Base-by-base conservation (phyloP, 2,329 filamentous ascomycete genomes). In the Penicillium sp. region DNA sequence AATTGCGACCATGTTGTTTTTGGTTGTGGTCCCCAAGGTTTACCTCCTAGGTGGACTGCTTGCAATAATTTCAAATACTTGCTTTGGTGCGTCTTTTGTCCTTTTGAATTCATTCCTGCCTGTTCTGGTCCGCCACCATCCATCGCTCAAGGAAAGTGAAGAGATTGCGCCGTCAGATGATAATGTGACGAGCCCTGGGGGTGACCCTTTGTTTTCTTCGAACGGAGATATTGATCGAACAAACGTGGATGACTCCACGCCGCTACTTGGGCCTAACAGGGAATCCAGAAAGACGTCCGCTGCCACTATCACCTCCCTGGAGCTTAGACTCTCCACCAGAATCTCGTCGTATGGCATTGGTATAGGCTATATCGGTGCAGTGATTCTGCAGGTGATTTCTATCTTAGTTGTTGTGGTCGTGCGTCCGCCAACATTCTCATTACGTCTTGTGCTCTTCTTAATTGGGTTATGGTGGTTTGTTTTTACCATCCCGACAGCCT, bases 101-200 rank as follows among this genome's bases (percentile, higher is more conserved):
- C 82, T 99, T 13, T 79, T 99, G 44, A 99, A 99, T 76, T 96
- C 92, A 0, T 99, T 97, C 68, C 79, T 99, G 42, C 94, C 94
- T 0, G 79, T 99, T 9, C 82, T 99, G 10, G 94, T 97, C 55
- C 85, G 93, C 45, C 86, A 96, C 69, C 92, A 97, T 72, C 88
- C 89, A 11, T 75, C 74, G 35, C 72, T 76, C 54, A 72, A 72
- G 42, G 55, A 61, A 31, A 39, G 26, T 22, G 56, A 56, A 45
- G 56, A 40, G 43, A 26, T 46, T 9, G 14, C 48, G 26, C 46
- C 45, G 1, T 14, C 50, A 11, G n/a, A 49, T 18, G 50, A 57
- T 26, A 52, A 53, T 61, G 53, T n/a, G 29, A 16, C 34, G 7
- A 44, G 18, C 5, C 13, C 16, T 11, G 29, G 31, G 4, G 45